Conservation (phyloP, 164 flowering plant genomes). For the Nymphaea thermarum region DNA sequence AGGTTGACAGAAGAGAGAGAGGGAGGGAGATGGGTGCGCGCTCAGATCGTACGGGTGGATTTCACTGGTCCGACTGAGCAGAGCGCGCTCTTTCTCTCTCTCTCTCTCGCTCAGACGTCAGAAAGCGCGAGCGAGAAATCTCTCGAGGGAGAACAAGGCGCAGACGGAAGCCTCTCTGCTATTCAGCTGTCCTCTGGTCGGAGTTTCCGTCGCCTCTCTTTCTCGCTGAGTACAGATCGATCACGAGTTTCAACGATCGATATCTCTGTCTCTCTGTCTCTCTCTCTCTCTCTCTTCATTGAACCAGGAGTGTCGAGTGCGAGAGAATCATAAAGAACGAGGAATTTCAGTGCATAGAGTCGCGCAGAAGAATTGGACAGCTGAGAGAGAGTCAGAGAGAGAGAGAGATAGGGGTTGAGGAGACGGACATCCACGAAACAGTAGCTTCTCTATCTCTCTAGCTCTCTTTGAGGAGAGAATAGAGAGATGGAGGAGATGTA, state of each 20-base stretch:
- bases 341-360: no score
- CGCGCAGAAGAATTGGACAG: no score
- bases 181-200: not conserved
- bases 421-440: no score
- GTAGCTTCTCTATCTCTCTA: no score
- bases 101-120: not conserved
- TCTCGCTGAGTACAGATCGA: not conserved
- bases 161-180: no score
- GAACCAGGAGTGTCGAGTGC: not conserved
- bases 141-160: not conserved
- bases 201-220: not conserved
- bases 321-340: no score
- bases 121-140: not conserved
- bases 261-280: not conserved
- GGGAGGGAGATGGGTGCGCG: not conserved
- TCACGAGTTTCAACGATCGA: not conserved
- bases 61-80: not conserved
- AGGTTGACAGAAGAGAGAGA: not conserved
- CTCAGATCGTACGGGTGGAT: not conserved
- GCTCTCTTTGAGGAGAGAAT: no score
- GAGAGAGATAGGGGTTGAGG: not conserved
- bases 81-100: not conserved
- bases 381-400: not conserved
- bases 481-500: slow-evolving; percentile 52
- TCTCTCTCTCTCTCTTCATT: not conserved